These are phyloP conservation scores for Leptographium galeiforme DNA, from an alignment of 2,329 filamentous ascomycete genomes.

Conservation along the genomic window DNA sequence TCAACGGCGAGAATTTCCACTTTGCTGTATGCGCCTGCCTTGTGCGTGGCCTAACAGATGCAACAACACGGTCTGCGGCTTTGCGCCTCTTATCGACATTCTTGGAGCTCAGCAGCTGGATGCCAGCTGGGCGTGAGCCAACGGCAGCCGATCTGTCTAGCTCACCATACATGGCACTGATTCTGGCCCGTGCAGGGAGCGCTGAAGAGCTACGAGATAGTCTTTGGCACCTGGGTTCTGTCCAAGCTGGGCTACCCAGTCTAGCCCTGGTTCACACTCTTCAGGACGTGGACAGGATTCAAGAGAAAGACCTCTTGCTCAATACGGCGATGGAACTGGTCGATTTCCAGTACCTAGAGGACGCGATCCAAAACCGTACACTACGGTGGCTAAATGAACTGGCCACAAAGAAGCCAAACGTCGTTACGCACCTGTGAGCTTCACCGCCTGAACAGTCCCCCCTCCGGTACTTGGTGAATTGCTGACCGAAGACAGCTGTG, in stretches of 20 bases:
- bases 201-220: conserved; percentile 49
- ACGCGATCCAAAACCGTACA: conserved; percentile 44
- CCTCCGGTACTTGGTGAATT: background rate
- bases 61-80: conserved; percentile 42
- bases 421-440: conserved; percentile 45
- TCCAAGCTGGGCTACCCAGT: conserved; percentile 27
- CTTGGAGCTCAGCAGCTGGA: conserved; percentile 35
- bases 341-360: conserved; percentile 53
- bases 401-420: conserved; percentile 37
- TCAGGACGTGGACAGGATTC: conserved; percentile 31
- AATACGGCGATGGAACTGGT: conserved; percentile 51
- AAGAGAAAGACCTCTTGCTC: conserved; percentile 48
- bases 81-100: conserved; percentile 50
- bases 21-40: conserved; percentile 53
- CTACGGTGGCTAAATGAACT: conserved; percentile 47
- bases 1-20: conserved; percentile 51
- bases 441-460: background rate
- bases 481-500: conserved; percentile 26
- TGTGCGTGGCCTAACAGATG: conserved; percentile 49
- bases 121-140: conserved; percentile 8
- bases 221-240: conserved; percentile 46
- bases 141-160: conserved; percentile 17
- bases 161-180: conserved; percentile 47
- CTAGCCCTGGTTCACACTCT: conserved; percentile 26
- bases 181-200: conserved; percentile 41